Conservation (phyloP, 352 stramenopile genomes). For the Pythium brachiatum region DNA sequence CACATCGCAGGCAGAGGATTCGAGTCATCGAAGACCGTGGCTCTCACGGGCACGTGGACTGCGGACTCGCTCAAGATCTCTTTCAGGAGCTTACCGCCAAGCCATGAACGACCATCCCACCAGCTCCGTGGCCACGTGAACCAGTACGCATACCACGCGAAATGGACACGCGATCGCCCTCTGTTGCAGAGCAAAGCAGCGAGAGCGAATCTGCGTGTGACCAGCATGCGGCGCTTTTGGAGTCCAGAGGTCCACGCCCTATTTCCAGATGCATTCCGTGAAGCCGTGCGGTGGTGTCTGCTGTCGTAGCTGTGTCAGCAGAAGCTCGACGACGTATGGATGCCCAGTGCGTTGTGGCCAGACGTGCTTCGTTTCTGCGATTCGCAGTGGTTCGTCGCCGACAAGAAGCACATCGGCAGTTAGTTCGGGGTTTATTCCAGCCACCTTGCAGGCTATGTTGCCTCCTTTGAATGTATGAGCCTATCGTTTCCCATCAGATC, state of each 20-base stretch:
- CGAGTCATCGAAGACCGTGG: too few species aligned
- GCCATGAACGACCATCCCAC: too few species aligned
- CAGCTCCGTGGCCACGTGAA: neutral
- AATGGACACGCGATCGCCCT: neutral
- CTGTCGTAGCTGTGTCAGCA: neutral
- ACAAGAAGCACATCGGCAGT: too few species aligned
- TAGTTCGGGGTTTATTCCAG: too few species aligned
- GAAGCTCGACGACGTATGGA: neutral
- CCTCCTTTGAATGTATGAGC: too few species aligned
- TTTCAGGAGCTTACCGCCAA: neutral
- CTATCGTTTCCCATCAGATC: too few species aligned
- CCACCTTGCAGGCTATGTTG: too few species aligned
- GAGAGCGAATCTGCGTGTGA: neutral
- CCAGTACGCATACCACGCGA: neutral
- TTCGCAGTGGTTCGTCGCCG: constrained; percentile 11
- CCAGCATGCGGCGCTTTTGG: neutral
- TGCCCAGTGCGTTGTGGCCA: constrained; percentile 8
- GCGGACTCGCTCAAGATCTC: neutral
- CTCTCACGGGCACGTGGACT: too few species aligned
- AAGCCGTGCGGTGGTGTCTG: neutral
- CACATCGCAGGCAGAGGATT: too few species aligned
- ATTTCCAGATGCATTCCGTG: neutral
- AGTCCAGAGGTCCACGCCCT: neutral
- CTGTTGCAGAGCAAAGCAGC: too few species aligned
- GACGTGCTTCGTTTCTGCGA: neutral